Base-by-base conservation (phyloP, 2,329 filamentous ascomycete genomes). In the Paecilomyces sp. region DNA sequence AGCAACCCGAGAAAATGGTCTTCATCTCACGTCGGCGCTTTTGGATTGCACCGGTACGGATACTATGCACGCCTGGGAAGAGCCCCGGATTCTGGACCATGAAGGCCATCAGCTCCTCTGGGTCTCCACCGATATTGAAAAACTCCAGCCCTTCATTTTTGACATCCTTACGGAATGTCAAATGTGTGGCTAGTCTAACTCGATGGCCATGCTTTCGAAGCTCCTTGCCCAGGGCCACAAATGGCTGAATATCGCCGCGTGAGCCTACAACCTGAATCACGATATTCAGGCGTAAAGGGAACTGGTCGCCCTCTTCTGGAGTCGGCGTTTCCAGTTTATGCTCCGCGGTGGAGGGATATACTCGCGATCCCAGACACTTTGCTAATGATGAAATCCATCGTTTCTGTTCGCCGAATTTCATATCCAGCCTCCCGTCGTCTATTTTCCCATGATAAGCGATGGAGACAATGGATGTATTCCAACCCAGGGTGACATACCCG, bases 1-100 rank as follows among this genome's bases (percentile, higher is more conserved):
- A 96, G 67, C 90, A 94, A 0, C 92, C 91, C 25, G 88, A 79
- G n/a, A 96, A 77, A 63, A 94, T 92, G 61, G 90, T 83, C 60
- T 87, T 85, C 62, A 95, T 91, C 15, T 88, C 89, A 62, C 83
- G 86, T 31, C 91, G 83, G 31, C 90, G 82, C 72, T 87, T 88
- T 50, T 83, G 87, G 55, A 96, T 85, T 69, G 94, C 91, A 7
- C 91, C 91, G 63, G 83, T 89, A 61, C 86, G 86, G 55, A 95
- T 75, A 0, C 88, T 56, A n/a, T n/a, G 6, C 28, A 15, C 15
- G 11, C 15, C 28, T 22, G 69, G 74, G n/a, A 74, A 72, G 57
- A 81, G 63, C 0, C 78, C 76, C 0, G 78, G 78, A 47, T 80
- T 80, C 62, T 79, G 78, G 24, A 80, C 78, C 79, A 82, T 82